Base-by-base conservation (phyloP, 768 basidiomycete genomes). In the Tulasnella sp. region DNA sequence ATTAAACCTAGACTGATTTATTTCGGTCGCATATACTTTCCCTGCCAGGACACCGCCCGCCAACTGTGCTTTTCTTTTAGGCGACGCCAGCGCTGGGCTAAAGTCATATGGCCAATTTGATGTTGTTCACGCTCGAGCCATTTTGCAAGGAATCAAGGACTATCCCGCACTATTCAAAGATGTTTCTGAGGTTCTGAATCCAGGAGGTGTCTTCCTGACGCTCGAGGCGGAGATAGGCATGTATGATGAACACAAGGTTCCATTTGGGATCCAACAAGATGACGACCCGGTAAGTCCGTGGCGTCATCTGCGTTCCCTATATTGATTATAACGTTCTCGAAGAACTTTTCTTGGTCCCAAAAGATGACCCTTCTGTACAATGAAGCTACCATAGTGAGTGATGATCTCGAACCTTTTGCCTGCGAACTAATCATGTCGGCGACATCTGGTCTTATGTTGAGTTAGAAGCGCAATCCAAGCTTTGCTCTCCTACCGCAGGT, bases 131-230 rank as follows among this genome's bases (percentile, higher is more conserved):
- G 26, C 29, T 32, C 70, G 77, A 40, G 37, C 35, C n/a, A 39
- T 77, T 35, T 72, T 40, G 32, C 61, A 29, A 44, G 77, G 77
- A 32, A 44, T 77, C 29, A 72, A 67, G 15, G 69, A 77, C 37
- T 77, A 77, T 40, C 13, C 20, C 16, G 77, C 16, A 46, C 42
- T 77, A 10, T 46, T 77, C n/a, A 29, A 70, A 39, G 69, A 72
- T 13, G 26, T 67, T 1, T 20, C 70, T 29, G 20, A 44, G 23
- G 37, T 29, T 3, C 26, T 73, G 29, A 40, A 35, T 13, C 70
- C 77, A 11, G 77, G 77, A 18, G 77, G 77, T 18, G 44, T 77
- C n/a, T 77, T 71, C 77, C 35, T 77, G n/a, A 29, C 39, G 70
- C 44, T 77, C 3, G 77, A 77, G n/a, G 37, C 39, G 29, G 77